Evolutionary conservation across 2,329 filamentous ascomycete genomes (phyloP), one percentile per base, ranked within the genome.

Genomic region (Ilyonectria mors-panacis): DNA sequence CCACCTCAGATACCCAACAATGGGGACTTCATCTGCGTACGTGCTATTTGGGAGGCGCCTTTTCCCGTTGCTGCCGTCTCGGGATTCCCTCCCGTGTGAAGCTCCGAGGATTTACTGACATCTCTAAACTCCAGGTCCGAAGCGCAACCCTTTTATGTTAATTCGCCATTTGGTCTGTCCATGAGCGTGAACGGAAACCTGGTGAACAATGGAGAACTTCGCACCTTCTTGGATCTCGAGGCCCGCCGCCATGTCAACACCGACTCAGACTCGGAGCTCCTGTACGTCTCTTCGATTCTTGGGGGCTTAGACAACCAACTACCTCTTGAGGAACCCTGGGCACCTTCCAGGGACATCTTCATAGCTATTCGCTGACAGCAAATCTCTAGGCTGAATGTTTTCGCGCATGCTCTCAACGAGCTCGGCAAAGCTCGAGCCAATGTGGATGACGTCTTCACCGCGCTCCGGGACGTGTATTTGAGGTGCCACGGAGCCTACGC

Each of bases 71-170:
- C 26, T 26, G 26, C 26, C 26, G 26, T 26, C 26, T 26, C 26
- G 26, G 26, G 26, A n/a, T n/a, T n/a, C n/a, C n/a, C n/a, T n/a
- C 26, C 26, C 26, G 26, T 26, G 26, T 26, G 26, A 26, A 26
- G 26, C 26, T 26, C 26, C 26, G 23, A 42, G 58, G 44, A 19
- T 47, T 37, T 30, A 19, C 59, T 70, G 33, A 89, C 89, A 33
- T 10, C 37, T 47, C 45, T 50, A 6, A 28, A 60, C 17, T 66
- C 65, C 65, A 95, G 94, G 76, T 91, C 94, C 8, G 94, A 97
- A 81, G 93, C 94, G 12, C 94, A 97, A 81, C 95, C 95, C 0
- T 97, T 98, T 81, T 97, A 96, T 78, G 94, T 96, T 76, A 97
- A 97, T 84, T 89, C 88, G 65, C 94, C 76, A 1, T 96, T 94